phyloP scores from a whole-genome alignment of 768 basidiomycete genomes.

The Flagelloscypha sp. region DNA sequence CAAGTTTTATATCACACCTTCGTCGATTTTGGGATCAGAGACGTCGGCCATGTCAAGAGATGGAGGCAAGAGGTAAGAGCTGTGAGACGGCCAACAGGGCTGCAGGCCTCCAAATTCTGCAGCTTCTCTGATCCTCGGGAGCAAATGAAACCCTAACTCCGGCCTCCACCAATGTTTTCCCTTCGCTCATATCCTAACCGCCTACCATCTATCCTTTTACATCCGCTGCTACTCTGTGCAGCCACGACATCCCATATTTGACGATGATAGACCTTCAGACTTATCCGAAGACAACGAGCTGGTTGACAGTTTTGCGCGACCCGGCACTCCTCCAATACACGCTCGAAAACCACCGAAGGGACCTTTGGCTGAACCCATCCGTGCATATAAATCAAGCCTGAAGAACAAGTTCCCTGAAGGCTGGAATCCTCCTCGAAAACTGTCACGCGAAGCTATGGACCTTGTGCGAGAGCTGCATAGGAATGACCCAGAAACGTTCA shows the following conservation, averaged over 20 bases:
- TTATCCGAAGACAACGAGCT: constrained; percentile 44
- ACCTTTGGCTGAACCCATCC: constrained; percentile 42
- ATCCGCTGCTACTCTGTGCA: constrained; percentile 32
- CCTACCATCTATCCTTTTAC: too few relatives aligned
- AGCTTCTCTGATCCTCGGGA: too few relatives aligned
- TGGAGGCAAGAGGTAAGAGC: constrained; percentile 8
- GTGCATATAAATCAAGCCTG: constrained; percentile 41
- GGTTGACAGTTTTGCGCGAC: constrained; percentile 33
- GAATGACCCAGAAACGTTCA: constrained; percentile 56
- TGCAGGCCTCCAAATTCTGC: too few relatives aligned
- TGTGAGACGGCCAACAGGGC: too few relatives aligned
- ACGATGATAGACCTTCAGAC: constrained; percentile 33
- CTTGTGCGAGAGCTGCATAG: constrained; percentile 60
- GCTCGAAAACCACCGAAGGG: constrained; percentile 28
- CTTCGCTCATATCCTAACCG: too few relatives aligned
- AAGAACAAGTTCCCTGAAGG: constrained; percentile 51
- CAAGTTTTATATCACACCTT: constrained; percentile 43
- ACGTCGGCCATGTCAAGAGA: constrained; percentile 63
- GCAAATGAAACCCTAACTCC: too few relatives aligned
- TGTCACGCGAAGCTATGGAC: constrained; percentile 81
- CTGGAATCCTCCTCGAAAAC: constrained; percentile 74
- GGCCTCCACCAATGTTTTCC: too few relatives aligned
- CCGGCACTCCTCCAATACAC: constrained; percentile 28
- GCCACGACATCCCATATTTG: constrained; percentile 28
- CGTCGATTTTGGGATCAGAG: constrained; percentile 59